Evolutionary conservation across 148 eudicot genomes (phyloP).

Genomic region (Polygonum maritimum): DNA sequence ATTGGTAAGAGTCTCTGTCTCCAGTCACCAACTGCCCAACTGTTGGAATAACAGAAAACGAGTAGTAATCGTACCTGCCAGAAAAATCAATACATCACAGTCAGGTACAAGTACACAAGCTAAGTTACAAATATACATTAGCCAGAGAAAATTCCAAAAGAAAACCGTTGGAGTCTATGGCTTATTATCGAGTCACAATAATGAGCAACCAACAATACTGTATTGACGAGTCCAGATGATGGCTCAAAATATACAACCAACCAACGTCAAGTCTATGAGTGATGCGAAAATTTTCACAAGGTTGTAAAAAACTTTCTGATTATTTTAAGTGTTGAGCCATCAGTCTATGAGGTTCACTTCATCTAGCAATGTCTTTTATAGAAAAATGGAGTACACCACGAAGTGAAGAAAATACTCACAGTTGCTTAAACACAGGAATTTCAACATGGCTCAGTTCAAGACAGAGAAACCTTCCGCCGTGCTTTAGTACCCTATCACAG

Average conservation of each 20-base stretch:
- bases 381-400: background rate
- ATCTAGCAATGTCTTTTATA: background rate
- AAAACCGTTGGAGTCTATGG: background rate
- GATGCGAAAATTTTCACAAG: too few species aligned
- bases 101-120: background rate
- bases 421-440: slow-evolving; percentile 61
- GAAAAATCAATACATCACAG: background rate
- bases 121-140: background rate
- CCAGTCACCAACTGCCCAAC: slow-evolving; percentile 76
- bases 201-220: background rate
- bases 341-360: background rate
- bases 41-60: slow-evolving; percentile 74
- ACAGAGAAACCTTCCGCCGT: slow-evolving; percentile 94
- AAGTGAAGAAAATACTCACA: slow-evolving; percentile 41
- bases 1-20: slow-evolving; percentile 87
- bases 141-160: background rate
- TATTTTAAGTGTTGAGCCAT: background rate
- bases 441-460: slow-evolving; percentile 97
- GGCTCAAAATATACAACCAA: background rate
- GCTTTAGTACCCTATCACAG: slow-evolving; percentile 65
- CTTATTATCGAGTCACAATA: background rate
- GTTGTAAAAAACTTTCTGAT: background rate
- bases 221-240: background rate
- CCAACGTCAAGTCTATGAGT: background rate
- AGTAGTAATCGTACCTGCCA: slow-evolving; percentile 87